These are phyloP conservation scores for Verbena officinalis DNA, from an alignment of 257 asterid genomes.

Conservation along the genomic window DNA sequence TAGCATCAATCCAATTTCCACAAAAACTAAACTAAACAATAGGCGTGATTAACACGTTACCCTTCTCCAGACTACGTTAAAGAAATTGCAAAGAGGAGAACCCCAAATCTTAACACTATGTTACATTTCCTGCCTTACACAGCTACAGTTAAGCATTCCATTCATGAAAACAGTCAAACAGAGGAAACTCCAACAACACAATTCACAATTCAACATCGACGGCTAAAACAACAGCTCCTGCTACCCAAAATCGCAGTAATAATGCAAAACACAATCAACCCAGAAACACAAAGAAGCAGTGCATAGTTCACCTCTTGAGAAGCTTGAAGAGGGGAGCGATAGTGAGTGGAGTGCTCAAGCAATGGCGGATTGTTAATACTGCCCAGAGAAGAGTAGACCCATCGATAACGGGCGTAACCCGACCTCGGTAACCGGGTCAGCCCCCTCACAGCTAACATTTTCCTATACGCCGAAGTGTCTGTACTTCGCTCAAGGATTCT, in stretches of 20 bases:
- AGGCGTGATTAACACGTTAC: constrained; percentile 2
- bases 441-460: constrained; percentile 47
- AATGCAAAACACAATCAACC: not conserved
- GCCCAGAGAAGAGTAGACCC: constrained; percentile 36
- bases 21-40: not conserved
- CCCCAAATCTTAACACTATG: not conserved
- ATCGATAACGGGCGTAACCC: constrained; percentile 43
- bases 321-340: constrained; percentile 36
- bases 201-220: not conserved
- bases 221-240: not conserved
- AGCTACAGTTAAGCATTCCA: no score
- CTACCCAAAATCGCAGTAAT: not conserved
- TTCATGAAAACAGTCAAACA: constrained; percentile 7
- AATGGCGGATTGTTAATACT: constrained; percentile 24
- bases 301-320: constrained; percentile 51
- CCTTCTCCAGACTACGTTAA: not conserved
- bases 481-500: not conserved
- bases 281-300: not conserved
- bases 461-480: not conserved
- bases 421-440: constrained; percentile 51
- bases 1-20: constrained; percentile 21
- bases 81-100: not conserved
- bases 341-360: constrained; percentile 42
- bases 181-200: constrained; percentile 2
- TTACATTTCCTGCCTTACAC: no score